Conservation (phyloP, 164 flowering plant genomes). For the Dillenia turbinata region DNA sequence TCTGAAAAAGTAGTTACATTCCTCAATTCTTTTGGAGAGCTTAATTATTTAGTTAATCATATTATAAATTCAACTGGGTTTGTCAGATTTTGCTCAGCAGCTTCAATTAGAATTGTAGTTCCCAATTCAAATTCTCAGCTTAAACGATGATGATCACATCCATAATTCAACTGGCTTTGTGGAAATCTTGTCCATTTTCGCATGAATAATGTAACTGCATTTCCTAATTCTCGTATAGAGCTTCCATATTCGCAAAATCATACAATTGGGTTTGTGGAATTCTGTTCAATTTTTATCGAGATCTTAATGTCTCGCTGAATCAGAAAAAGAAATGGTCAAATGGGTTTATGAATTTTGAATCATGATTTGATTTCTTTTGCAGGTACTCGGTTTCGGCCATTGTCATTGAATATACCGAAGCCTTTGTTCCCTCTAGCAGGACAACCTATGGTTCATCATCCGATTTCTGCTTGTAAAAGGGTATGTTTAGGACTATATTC, state of each 20-base stretch:
- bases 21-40: not conserved
- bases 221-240: too few relatives aligned
- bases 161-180: too few relatives aligned
- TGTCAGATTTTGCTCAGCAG: too few relatives aligned
- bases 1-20: not conserved
- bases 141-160: too few relatives aligned
- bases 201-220: too few relatives aligned
- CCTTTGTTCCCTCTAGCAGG: conserved; percentile 96
- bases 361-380: conserved; percentile 3
- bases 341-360: not conserved
- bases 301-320: not conserved
- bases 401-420: conserved; percentile 86
- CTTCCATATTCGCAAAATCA: too few relatives aligned
- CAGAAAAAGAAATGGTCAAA: not conserved
- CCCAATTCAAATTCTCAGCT: too few relatives aligned
- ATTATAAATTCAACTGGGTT: too few relatives aligned
- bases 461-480: conserved; percentile 92
- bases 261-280: not conserved
- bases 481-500: conserved; percentile 25
- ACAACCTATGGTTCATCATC: conserved; percentile 96
- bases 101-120: too few relatives aligned
- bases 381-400: conserved; percentile 91
- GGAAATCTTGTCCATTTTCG: too few relatives aligned
- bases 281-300: not conserved
- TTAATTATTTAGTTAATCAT: not conserved